Percentiles rank a stretch among this genome's conserved stretches.
phyloP scores from a whole-genome alignment of 2,329 filamentous ascomycete species.

The Corniculantispora saksenae region DNA sequence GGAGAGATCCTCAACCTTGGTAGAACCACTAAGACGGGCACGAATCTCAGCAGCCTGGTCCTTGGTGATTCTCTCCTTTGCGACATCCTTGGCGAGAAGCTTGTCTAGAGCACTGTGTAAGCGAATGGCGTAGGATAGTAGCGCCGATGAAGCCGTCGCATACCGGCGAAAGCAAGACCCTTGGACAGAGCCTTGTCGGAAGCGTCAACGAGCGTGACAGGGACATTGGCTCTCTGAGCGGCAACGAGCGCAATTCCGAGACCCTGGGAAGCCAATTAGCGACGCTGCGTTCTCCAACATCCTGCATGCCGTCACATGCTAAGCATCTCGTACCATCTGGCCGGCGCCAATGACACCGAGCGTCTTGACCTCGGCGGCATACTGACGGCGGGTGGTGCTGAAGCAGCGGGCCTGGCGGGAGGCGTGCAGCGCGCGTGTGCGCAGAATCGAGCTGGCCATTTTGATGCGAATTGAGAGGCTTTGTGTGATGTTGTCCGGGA shows the following conservation, averaged over 20 bases:
- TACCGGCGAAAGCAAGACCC: constrained; percentile 85
- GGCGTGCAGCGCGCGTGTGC: constrained; percentile 37
- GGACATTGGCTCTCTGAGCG: constrained; percentile 77
- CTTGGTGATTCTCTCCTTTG: constrained; percentile 82
- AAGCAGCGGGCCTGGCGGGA: constrained; percentile 58
- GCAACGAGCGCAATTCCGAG: constrained; percentile 95
- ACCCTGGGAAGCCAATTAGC: constrained; percentile 58
- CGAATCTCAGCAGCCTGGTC: constrained; percentile 75
- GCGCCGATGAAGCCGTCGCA: constrained; percentile 25
- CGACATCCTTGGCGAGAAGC: constrained; percentile 87
- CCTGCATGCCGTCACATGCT: constrained; percentile 37
- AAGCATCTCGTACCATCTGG: constrained; percentile 71
- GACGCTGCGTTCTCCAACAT: constrained; percentile 18
- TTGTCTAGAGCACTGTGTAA: constrained; percentile 62
- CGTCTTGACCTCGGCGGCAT: constrained; percentile 75
- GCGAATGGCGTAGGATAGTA: not conserved
- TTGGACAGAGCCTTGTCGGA: constrained; percentile 85
- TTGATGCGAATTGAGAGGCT: constrained; percentile 21
- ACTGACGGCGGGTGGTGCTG: constrained; percentile 63
- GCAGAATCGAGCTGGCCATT: constrained; percentile 44
- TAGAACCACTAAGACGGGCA: constrained; percentile 67
- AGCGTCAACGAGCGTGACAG: constrained; percentile 82
- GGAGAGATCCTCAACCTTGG: constrained; percentile 73
- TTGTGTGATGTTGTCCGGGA: constrained; percentile 14
- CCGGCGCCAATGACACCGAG: constrained; percentile 92